phyloP scores from a whole-genome alignment of 2,329 filamentous ascomycete genomes.

The Hymenoscyphus salicellus region DNA sequence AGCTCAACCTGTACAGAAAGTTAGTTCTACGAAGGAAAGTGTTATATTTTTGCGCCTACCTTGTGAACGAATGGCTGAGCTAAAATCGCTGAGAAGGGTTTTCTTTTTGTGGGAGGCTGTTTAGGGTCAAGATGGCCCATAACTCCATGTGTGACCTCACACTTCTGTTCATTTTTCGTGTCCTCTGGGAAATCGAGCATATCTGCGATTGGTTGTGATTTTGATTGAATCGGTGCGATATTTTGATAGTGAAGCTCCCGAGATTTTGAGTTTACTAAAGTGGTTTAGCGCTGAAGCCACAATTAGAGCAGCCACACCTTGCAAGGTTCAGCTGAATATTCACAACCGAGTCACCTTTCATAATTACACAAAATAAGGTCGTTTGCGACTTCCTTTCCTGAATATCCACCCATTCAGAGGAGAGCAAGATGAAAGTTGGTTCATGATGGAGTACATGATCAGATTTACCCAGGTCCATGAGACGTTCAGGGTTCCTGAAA shows the following conservation, averaged over 20 bases:
- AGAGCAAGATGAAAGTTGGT: neutral
- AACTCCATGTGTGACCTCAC: conserved; percentile 67
- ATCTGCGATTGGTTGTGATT: conserved; percentile 13
- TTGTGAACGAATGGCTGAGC: conserved; percentile 67
- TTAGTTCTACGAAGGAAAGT: conserved; percentile 4
- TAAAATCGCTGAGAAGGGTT: conserved; percentile 70
- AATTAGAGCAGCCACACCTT: conserved; percentile 1
- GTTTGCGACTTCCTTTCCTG: neutral
- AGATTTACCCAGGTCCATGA: conserved; percentile 88
- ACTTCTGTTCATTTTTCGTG: conserved; percentile 54
- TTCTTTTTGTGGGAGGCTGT: conserved; percentile 67
- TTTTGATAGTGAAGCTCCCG: conserved; percentile 8
- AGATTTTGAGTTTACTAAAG: conserved; percentile 5
- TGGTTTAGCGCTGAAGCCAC: conserved; percentile 14
- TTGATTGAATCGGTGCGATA: no score
- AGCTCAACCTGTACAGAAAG: conserved; percentile 56
- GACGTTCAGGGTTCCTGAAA: conserved; percentile 82
- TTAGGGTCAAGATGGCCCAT: conserved; percentile 68
- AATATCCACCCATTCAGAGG: neutral
- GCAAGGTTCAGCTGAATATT: conserved; percentile 6
- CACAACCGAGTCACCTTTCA: neutral
- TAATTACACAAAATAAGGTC: neutral
- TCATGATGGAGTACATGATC: conserved; percentile 72
- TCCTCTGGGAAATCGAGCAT: conserved; percentile 45
- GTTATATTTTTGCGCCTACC: conserved; percentile 39